Conservation (phyloP, 495 filamentous ascomycete genomes). For the Penicillium manginii region DNA sequence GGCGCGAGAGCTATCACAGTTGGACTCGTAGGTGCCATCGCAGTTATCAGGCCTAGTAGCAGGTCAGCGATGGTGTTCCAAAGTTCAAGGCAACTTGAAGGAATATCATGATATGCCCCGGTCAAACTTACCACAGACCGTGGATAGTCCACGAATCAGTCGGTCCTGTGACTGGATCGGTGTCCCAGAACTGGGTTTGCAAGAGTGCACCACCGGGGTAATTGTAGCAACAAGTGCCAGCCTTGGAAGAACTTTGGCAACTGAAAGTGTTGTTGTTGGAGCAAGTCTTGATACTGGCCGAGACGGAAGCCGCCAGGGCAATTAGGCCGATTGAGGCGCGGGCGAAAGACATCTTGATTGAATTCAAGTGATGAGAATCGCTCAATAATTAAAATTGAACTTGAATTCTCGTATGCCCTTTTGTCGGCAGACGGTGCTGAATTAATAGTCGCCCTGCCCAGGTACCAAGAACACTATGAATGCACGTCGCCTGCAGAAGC, state of each 20-base stretch:
- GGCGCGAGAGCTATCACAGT: constrained; percentile 64
- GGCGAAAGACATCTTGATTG: constrained; percentile 16
- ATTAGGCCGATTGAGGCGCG: constrained; percentile 28
- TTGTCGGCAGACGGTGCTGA: not conserved
- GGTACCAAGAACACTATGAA: not conserved
- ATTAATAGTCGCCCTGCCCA: constrained; percentile 3
- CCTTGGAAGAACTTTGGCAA: constrained; percentile 41
- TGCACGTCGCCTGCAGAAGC: constrained; percentile 6
- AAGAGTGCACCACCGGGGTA: constrained; percentile 72
- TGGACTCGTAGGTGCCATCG: constrained; percentile 72
- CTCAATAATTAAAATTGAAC: not conserved
- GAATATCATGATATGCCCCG: not conserved
- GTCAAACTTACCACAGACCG: constrained; percentile 63
- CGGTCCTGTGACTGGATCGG: constrained; percentile 63
- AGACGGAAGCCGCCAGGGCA: constrained; percentile 31
- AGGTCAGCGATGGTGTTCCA: not conserved
- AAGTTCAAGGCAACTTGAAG: not conserved
- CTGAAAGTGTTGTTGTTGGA: constrained; percentile 35
- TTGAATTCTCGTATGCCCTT: not conserved
- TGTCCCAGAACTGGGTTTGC: constrained; percentile 84
- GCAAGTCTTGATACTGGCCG: constrained; percentile 34
- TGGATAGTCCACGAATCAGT: constrained; percentile 82
- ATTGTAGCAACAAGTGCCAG: constrained; percentile 77
- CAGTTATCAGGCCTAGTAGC: constrained; percentile 70
- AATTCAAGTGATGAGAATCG: not conserved